These are phyloP conservation scores for Olyra latifolia DNA, from an alignment of 176 grass and related monocot genomes.

Conservation along the genomic window DNA sequence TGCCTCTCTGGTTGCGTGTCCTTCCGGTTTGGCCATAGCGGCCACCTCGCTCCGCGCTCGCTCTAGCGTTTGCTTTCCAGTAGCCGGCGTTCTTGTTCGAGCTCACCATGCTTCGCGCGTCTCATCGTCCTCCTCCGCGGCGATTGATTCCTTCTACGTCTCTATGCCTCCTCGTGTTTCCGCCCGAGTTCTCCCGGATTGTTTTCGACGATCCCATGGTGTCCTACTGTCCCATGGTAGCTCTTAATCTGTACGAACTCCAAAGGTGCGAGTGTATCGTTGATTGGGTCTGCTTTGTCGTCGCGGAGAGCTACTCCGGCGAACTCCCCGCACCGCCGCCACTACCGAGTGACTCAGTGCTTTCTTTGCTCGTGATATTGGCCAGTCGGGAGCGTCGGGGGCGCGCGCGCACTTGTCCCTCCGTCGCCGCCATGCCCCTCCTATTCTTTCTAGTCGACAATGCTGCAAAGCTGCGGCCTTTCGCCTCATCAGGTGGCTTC, in stretches of 20 bases:
- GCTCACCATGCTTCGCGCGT: background rate
- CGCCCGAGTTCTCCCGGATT: background rate
- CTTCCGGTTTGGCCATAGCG: background rate
- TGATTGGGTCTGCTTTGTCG: background rate
- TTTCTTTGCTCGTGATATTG: background rate
- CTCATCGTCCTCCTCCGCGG: background rate
- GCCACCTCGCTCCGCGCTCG: slow-evolving; percentile 1
- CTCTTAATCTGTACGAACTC: background rate
- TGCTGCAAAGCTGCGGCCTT: slow-evolving; percentile 9
- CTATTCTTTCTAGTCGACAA: background rate
- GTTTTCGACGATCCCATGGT: slow-evolving; percentile 12
- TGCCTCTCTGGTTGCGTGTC: background rate
- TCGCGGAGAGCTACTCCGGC: background rate
- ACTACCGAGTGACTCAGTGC: background rate
- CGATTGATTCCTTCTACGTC: background rate
- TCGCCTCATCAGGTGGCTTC: background rate
- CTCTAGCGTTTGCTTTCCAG: background rate
- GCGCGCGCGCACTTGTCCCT: background rate
- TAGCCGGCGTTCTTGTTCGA: background rate
- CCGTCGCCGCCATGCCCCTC: background rate
- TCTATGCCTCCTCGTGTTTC: background rate
- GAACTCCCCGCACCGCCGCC: background rate
- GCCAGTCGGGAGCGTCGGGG: background rate
- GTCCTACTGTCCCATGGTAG: background rate
- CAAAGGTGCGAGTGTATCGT: background rate